phyloP scores from a whole-genome alignment of 2,329 filamentous ascomycete genomes.

The Venturiaceae sp. region DNA sequence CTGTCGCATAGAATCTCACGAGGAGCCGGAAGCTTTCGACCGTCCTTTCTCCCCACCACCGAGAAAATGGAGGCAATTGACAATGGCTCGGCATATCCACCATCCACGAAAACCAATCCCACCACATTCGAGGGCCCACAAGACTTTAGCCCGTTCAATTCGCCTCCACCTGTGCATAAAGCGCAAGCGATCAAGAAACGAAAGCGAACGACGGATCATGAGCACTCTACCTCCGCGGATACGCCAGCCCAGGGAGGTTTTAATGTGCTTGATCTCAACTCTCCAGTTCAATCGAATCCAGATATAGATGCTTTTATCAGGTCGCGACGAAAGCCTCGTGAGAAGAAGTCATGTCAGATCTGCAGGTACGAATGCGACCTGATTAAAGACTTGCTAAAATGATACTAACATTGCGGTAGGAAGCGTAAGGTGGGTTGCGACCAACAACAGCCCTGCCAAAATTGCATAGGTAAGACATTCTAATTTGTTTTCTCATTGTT shows the following conservation, averaged over 20 bases:
- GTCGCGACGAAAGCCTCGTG: conserved; percentile 37
- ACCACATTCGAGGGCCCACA: conserved; percentile 3
- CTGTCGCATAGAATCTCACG: background rate
- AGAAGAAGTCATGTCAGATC: conserved; percentile 44
- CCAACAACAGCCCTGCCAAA: conserved; percentile 37
- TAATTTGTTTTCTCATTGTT: too few relatives aligned
- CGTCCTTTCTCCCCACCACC: background rate
- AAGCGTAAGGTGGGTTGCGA: conserved; percentile 37
- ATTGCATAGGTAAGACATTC: conserved; percentile 34
- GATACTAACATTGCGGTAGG: background rate
- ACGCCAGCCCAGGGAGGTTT: background rate
- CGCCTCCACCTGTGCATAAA: background rate
- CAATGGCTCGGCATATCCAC: background rate
- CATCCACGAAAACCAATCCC: background rate
- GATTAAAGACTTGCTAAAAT: background rate
- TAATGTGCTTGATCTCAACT: background rate
- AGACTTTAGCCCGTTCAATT: conserved; percentile 1
- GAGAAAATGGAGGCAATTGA: background rate
- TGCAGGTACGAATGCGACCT: conserved; percentile 25
- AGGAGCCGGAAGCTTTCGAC: background rate
- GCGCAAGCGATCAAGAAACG: background rate
- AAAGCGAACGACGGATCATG: background rate
- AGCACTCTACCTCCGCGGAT: background rate
- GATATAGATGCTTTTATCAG: conserved; percentile 8
- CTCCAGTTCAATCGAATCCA: conserved; percentile 1